Evolutionary conservation across 192 early-diverging fungal genomes (phyloP), one percentile per base, ranked within the genome.

Genomic region (Coemansia asiatica): DNA sequence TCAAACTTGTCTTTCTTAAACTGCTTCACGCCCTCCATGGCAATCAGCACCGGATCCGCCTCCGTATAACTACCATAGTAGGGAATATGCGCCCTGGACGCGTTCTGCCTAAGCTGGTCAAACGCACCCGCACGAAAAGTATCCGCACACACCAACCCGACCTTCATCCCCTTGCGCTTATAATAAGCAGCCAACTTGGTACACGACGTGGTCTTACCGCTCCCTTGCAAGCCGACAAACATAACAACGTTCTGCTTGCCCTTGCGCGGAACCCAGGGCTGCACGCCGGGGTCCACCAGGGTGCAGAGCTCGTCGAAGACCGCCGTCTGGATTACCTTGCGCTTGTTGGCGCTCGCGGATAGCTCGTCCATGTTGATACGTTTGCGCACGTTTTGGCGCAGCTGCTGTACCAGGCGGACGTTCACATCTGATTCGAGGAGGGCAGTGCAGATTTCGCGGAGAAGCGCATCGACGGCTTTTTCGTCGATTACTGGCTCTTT

Each of bases 41-140:
- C 96, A 44, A 98, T 87, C 54, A 87, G 85, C 27, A 95, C 96
- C 1, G 96, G 95, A 74, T 98, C 95, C 0, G 88, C 89, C 75
- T 98, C 96, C 21, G 85, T 92, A 72, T 97, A 98, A 69, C 90
- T 91, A n/a, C 71, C 71, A 69, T 94, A 98, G 75, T 91, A 98
- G 48, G 95, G 95, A 54, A 98, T 95, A 60, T 96, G 94, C n/a
- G 94, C 96, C 61, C 96, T 92, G 22, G 95, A 92, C 15, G 96
- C 95, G 63, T 98, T 98, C 72, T 98, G 96, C 81, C 95, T 97
- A 64, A 98, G 86, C 84, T 98, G 96, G 83, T 98, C 96, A 75
- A 97, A 97, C 15, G 96, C 96, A 83, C 96, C 96, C 47, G 96
- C 96, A 75, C 96, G 91, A 82, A 96, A 98, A 15, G 96, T 98